Evolutionary conservation across 2,329 filamentous ascomycete species (phyloP), one percentile per base, ranked within the genome.

Genomic region (Fusarium nematophilum): DNA sequence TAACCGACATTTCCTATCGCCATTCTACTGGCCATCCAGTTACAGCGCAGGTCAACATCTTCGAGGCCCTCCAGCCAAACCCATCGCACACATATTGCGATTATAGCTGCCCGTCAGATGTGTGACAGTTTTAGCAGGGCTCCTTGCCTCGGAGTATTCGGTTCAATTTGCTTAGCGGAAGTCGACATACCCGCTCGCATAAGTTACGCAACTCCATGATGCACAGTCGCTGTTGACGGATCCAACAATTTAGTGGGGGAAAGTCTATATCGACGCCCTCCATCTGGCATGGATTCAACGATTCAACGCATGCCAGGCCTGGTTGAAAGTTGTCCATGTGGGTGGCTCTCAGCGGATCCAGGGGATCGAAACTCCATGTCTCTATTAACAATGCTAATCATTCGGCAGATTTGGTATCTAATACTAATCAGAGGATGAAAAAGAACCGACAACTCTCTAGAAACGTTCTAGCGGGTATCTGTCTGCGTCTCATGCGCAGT

Each of bases 391-490:
- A 26, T 30, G 27, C n/a, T 26, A 23, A 27, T 38, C 46, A 38
- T 50, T 29, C 10, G 38, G n/a, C 23, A 36, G 31, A 55, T 47
- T 14, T 57, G 59, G 59, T 62, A 63, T 57, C 51, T 63, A 49
- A 53, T 52, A 34, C 46, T 57, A 56, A 44, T 21, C 37, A 44
- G 17, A 33, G 15, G 17, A 43, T 13, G 14, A 50, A 63, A 59
- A 57, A 38, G 31, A 49, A 63, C 23, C 50, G 34, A 52, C n/a
- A 60, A 49, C 48, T 62, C 51, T 64, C 44, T 23, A 39, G 31
- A 67, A 54, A 62, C 46, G 44, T 42, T 67, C 63, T 62, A 68
- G 56, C 30, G 65, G 66, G 66, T 68, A 68, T 68, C 52, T 50
- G 25, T 45, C 49, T 66, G 57, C 21, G 48, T 50, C 50, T 15